A percentile compares a stretch with the other conserved stretches of the same genome.
Evolutionary conservation across 768 basidiomycete species (phyloP).

Genomic region (Xerocomus potaroensis): DNA sequence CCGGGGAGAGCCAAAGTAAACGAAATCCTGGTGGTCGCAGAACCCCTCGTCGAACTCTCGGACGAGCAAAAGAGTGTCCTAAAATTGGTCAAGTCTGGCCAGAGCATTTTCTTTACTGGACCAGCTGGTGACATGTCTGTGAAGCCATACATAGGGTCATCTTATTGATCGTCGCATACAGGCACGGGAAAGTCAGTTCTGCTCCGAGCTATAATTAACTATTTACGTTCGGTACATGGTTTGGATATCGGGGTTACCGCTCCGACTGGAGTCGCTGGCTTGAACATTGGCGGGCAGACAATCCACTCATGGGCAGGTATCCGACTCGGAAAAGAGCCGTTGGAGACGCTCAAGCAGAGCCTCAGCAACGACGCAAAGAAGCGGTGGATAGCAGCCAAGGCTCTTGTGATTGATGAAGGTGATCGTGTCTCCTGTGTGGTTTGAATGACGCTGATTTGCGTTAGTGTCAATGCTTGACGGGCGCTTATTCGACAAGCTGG

Average conservation of each 20-base stretch:
- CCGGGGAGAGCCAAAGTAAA: not conserved
- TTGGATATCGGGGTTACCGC: slow-evolving; percentile 55
- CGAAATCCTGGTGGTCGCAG: not conserved
- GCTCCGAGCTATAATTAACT: slow-evolving; percentile 53
- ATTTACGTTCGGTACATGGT: slow-evolving; percentile 31
- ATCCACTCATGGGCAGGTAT: slow-evolving; percentile 67
- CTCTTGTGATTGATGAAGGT: slow-evolving; percentile 75
- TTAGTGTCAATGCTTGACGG: slow-evolving; percentile 78
- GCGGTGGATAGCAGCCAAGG: slow-evolving; percentile 49
- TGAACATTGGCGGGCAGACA: slow-evolving; percentile 68
- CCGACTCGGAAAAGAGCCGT: slow-evolving; percentile 50
- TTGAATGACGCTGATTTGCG: not conserved
- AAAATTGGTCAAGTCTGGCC: slow-evolving; percentile 44
- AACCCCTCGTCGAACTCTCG: slow-evolving; percentile 24
- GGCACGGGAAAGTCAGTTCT: slow-evolving; percentile 74
- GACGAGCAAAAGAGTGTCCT: slow-evolving; percentile 42
- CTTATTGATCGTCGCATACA: slow-evolving; percentile 14
- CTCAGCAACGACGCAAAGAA: slow-evolving; percentile 25
- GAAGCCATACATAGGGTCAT: not conserved
- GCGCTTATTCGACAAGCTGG: slow-evolving; percentile 64
- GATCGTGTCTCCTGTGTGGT: not conserved
- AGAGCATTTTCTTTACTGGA: slow-evolving; percentile 72
- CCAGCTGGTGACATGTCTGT: slow-evolving; percentile 50
- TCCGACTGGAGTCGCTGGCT: slow-evolving; percentile 59
- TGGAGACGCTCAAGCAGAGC: slow-evolving; percentile 38